Conservation (phyloP, 257 asterid species). For the Nicotiana attenuata region DNA sequence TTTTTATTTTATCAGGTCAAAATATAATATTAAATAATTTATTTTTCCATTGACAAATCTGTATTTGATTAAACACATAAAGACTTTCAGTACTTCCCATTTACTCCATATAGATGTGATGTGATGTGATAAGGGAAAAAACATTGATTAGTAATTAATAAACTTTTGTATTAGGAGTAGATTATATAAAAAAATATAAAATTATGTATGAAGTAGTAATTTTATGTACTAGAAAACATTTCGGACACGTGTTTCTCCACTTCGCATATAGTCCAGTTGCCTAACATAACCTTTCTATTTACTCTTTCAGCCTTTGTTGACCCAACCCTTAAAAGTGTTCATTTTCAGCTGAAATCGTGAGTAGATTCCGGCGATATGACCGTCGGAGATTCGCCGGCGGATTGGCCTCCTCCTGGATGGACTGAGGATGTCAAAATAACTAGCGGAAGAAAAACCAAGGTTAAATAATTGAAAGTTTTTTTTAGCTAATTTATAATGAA, state of each 20-base stretch:
- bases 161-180: neutral
- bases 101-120: neutral
- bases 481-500: neutral
- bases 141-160: no score
- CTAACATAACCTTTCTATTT: neutral
- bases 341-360: slow-evolving; percentile 14
- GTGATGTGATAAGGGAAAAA: neutral
- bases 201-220: neutral
- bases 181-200: no score
- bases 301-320: neutral
- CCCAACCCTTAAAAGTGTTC: neutral
- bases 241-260: neutral
- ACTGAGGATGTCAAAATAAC: slow-evolving; percentile 34
- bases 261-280: neutral
- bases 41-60: neutral
- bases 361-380: slow-evolving; percentile 37
- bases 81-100: neutral
- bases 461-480: slow-evolving; percentile 1
- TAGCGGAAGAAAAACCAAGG: slow-evolving; percentile 55
- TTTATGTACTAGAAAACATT: neutral
- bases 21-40: no score
- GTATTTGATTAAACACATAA: neutral
- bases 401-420: slow-evolving; percentile 61
- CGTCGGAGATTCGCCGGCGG: slow-evolving; percentile 31
- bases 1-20: no score